A percentile compares a stretch with the other conserved stretches of the same genome.
Conservation (phyloP, 2,329 filamentous ascomycete species). For the Diaporthe eres region DNA sequence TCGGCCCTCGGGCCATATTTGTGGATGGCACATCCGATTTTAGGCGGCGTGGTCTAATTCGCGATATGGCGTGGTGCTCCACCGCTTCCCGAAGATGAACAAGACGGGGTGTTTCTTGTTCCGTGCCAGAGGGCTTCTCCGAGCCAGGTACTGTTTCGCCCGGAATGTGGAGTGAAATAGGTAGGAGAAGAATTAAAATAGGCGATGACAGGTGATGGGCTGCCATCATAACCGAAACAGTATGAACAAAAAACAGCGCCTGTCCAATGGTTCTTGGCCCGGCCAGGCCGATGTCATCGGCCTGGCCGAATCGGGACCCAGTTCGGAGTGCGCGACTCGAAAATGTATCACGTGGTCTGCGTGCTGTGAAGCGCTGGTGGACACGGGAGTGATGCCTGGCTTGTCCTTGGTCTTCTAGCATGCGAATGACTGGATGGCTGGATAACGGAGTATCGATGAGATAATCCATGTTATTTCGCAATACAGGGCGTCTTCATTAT, state of each 20-base stretch:
- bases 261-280: slow-evolving; percentile 10
- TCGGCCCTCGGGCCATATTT: not conserved
- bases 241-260: slow-evolving; percentile 31
- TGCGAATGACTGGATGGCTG: slow-evolving; percentile 18
- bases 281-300: slow-evolving; percentile 3
- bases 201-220: not conserved
- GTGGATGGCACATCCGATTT: not conserved
- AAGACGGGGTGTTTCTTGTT: not conserved
- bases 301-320: slow-evolving; percentile 14
- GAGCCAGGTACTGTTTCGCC: slow-evolving; percentile 23
- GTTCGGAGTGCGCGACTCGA: slow-evolving; percentile 29
- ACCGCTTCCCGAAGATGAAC: slow-evolving; percentile 11
- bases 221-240: slow-evolving; percentile 17
- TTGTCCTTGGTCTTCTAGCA: slow-evolving; percentile 21
- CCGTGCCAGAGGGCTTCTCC: slow-evolving; percentile 5
- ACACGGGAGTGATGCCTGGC: slow-evolving; percentile 11
- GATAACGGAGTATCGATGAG: not conserved
- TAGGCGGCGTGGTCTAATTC: slow-evolving; percentile 18
- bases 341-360: slow-evolving; percentile 29
- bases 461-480: not conserved
- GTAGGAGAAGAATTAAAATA: slow-evolving; percentile 18
- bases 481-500: slow-evolving; percentile 29
- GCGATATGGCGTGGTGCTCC: slow-evolving; percentile 13
- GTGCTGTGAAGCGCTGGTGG: slow-evolving; percentile 19
- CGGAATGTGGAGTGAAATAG: slow-evolving; percentile 13